Evolutionary conservation across 2,329 filamentous ascomycete genomes (phyloP), one percentile per base, ranked within the genome.

Genomic region (Xylaria arbuscula): DNA sequence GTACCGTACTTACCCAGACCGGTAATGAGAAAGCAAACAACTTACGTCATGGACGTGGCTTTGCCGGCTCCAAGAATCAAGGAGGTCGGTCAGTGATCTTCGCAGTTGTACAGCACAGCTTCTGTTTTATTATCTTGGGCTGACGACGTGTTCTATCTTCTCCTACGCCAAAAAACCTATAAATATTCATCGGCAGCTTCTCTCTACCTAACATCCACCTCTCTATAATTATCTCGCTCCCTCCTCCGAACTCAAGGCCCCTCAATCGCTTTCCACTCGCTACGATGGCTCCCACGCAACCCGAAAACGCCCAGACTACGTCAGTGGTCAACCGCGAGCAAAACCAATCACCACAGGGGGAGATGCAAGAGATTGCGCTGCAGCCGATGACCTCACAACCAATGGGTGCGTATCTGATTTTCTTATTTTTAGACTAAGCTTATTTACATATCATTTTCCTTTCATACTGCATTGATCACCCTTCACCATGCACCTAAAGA

Each of bases 321-420:
- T 36, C 67, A 10, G 50, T 50, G 6, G 11, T 45, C 22, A 66
- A 59, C 45, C 64, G 47, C 28, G 45, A 66, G 34, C 64, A 67
- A 40, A 53, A 54, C 45, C 67, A 70, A 51, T 50, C 64, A 34
- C 61, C 40, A 38, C 62, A 15, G 5, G 64, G 59, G 6, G 42
- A 62, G 34, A 72, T 70, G 70, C 64, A 66, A n/a, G 70, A 70
- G 40, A 72, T 72, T 42, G 28, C 42, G 50, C 51, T 68, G 19
- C 70, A 72, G 22, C 70, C 70, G 1, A 70, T 58, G 65, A 28
- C 45, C 19, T 59, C 70, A 15, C 64, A 62, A 10, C 70, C 70
- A 11, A 72, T 72, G 70, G 40, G 70, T 70, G 64, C 7, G 70
- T 59, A 13, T 2, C 48, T 32, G 24, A 6, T 34, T 34, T 13